Conservation (phyloP, 2,329 filamentous ascomycete genomes). For the Monilinia fructigena region DNA sequence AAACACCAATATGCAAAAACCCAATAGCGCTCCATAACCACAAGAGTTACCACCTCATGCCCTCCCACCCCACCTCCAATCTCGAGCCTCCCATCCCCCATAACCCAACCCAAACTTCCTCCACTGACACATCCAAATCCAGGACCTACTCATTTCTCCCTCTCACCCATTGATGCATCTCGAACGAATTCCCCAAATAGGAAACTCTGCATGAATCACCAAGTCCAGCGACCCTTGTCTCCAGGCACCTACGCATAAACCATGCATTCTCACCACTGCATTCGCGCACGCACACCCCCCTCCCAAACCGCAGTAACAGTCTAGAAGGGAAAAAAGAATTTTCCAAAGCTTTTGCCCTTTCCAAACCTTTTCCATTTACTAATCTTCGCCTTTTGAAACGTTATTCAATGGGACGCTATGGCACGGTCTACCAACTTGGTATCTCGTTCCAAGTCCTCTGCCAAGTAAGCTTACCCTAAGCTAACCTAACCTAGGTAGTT, state of each 20-base stretch:
- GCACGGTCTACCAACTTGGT: too few species aligned
- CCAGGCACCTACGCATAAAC: conserved; percentile 17
- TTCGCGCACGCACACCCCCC: background rate
- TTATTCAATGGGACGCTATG: background rate
- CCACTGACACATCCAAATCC: conserved; percentile 8
- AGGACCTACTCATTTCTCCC: background rate
- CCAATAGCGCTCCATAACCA: conserved; percentile 4
- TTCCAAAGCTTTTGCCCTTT: background rate
- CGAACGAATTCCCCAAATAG: background rate
- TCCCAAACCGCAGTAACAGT: background rate
- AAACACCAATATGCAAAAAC: background rate
- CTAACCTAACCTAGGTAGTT: too few species aligned
- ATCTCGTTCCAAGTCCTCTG: too few species aligned
- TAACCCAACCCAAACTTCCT: background rate
- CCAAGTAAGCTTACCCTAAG: too few species aligned
- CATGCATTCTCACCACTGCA: conserved; percentile 9
- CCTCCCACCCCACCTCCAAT: background rate
- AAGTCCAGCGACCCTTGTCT: conserved; percentile 10
- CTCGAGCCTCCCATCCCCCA: background rate
- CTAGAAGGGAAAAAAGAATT: conserved; percentile 8
- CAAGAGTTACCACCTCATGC: conserved; percentile 19
- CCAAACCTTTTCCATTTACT: background rate
- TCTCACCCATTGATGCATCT: conserved; percentile 14
- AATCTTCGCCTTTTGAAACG: background rate
- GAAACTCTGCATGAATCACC: conserved; percentile 14